phyloP scores from a whole-genome alignment of 2,329 filamentous ascomycete species.

The Orbilia quercus region DNA sequence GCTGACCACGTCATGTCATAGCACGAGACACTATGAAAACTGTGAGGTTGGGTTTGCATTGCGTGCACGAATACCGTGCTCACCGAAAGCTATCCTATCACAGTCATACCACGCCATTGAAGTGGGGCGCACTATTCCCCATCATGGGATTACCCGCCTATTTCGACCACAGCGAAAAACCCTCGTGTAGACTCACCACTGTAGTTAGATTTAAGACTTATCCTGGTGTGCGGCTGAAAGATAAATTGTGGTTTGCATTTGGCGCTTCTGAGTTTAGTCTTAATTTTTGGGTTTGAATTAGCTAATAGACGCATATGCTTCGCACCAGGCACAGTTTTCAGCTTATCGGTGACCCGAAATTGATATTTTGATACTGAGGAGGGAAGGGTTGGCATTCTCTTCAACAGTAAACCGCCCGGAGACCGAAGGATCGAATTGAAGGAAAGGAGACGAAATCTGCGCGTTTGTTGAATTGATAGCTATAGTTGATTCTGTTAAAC shows the following conservation, averaged over 20 bases:
- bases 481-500: background rate
- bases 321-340: background rate
- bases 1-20: background rate
- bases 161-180: conserved; percentile 5
- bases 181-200: background rate
- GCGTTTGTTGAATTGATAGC: background rate
- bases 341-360: no score
- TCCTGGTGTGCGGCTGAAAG: conserved; percentile 1
- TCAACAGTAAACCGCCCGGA: background rate
- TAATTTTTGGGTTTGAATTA: no score
- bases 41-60: background rate
- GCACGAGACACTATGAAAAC: background rate
- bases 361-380: no score
- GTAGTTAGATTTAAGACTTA: background rate
- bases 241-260: background rate
- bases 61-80: conserved; percentile 5
- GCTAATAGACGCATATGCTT: conserved; percentile 1
- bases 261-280: conserved; percentile 1
- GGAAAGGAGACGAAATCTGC: background rate
- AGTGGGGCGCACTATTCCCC: background rate
- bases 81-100: background rate
- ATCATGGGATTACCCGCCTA: background rate
- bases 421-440: background rate
- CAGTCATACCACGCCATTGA: background rate
- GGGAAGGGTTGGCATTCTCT: no score